A percentile compares a stretch with the other conserved stretches of the same genome.
phyloP scores from a whole-genome alignment of 176 grass and related monocot species.

The Puya raimondii region DNA sequence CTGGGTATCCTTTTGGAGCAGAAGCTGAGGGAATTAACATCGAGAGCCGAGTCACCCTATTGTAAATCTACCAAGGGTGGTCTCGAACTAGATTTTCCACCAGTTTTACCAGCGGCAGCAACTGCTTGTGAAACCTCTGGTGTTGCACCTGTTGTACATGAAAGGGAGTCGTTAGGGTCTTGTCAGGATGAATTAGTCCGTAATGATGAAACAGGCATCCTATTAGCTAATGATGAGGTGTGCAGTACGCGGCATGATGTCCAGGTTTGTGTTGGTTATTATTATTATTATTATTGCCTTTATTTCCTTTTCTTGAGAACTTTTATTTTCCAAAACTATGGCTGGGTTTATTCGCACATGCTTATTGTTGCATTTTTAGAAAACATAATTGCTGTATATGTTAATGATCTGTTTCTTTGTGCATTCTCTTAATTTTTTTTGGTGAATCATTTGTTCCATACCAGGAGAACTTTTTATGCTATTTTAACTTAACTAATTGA shows the following conservation, averaged over 20 bases:
- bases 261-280: conserved; percentile 18
- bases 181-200: conserved; percentile 35
- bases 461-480: too few species aligned
- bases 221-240: conserved; percentile 36
- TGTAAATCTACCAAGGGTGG: conserved; percentile 35
- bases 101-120: conserved; percentile 26
- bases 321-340: too few species aligned
- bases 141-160: conserved; percentile 37
- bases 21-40: conserved; percentile 73
- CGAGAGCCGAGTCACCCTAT: conserved; percentile 45
- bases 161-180: conserved; percentile 36
- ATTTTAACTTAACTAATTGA: too few species aligned
- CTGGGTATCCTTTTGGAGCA: conserved; percentile 78
- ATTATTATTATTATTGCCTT: conserved; percentile 9
- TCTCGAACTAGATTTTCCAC: conserved; percentile 11
- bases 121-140: conserved; percentile 42
- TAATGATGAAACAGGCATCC: background rate
- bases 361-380: background rate
- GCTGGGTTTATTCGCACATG: too few species aligned
- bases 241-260: conserved; percentile 20
- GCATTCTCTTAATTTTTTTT: too few species aligned
- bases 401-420: too few species aligned
- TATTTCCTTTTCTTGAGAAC: background rate
- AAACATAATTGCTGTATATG: too few species aligned
- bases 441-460: too few species aligned